phyloP scores from a whole-genome alignment of 306 rosid genomes.

The Vicia villosa region DNA sequence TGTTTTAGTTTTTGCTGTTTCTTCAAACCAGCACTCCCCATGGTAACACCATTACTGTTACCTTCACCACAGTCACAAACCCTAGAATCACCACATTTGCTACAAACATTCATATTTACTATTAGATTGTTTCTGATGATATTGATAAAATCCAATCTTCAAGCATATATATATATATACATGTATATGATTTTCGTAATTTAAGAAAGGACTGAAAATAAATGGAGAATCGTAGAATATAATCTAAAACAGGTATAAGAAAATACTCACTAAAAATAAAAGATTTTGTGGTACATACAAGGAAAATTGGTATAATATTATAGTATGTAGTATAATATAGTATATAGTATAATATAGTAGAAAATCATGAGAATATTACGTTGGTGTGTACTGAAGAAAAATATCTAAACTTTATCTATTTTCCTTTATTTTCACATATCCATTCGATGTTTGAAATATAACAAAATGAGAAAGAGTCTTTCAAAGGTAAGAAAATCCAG shows the following conservation, averaged over 20 bases:
- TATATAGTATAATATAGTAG: too few species aligned
- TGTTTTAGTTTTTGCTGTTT: conserved; percentile 44
- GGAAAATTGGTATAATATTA: conserved; percentile 23
- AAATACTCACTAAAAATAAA: conserved; percentile 36
- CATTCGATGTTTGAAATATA: conserved; percentile 38
- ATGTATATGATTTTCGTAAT: too few species aligned
- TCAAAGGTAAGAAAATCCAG: conserved; percentile 49
- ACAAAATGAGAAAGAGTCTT: not conserved
- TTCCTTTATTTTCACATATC: conserved; percentile 49
- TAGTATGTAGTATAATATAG: too few species aligned
- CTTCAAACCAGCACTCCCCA: conserved; percentile 28
- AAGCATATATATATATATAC: not conserved
- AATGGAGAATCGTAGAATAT: conserved; percentile 35
- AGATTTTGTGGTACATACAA: conserved; percentile 41
- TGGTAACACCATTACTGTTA: conserved; percentile 7
- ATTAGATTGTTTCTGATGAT: not conserved
- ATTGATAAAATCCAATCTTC: not conserved
- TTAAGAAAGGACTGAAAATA: too few species aligned
- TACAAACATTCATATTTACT: conserved; percentile 41
- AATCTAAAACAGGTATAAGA: conserved; percentile 47
- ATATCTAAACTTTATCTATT: conserved; percentile 25
- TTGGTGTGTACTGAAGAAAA: conserved; percentile 25
- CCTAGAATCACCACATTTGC: conserved; percentile 23
- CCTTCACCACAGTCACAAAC: conserved; percentile 25
- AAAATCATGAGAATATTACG: not conserved